These are phyloP conservation scores for Wallacemonas sp. DNA, from an alignment of 208 protist species.

Conservation along the genomic window DNA sequence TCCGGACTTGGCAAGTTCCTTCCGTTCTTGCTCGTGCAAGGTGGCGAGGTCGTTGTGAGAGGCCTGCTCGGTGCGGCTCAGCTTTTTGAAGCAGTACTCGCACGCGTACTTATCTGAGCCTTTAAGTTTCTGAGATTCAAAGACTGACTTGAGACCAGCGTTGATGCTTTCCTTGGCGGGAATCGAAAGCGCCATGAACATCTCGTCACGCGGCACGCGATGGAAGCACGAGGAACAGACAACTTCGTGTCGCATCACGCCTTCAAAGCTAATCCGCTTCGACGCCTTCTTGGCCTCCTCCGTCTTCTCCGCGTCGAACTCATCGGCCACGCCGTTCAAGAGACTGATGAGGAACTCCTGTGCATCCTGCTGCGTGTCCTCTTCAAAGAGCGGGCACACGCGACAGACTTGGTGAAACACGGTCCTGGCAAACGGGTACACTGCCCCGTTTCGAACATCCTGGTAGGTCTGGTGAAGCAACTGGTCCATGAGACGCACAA, in stretches of 20 bases:
- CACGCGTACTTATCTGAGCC: conserved; percentile 83
- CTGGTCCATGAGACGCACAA: conserved; percentile 48
- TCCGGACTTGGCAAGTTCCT: conserved; percentile 16
- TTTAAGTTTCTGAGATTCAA: conserved; percentile 37
- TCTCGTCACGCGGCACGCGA: conserved; percentile 55
- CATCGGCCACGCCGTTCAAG: conserved; percentile 80
- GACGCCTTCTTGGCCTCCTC: conserved; percentile 48
- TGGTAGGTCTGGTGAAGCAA: conserved; percentile 46
- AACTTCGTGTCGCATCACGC: conserved; percentile 59
- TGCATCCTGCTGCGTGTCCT: conserved; percentile 87
- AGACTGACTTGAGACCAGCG: conserved; percentile 51
- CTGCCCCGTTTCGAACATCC: conserved; percentile 48
- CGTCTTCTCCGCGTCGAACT: conserved; percentile 70
- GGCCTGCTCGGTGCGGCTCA: conserved; percentile 53
- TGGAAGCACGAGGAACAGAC: conserved; percentile 54
- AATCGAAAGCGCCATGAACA: conserved; percentile 87
- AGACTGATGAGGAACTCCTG: conserved; percentile 89
- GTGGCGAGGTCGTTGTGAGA: conserved; percentile 55
- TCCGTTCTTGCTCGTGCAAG: conserved; percentile 35
- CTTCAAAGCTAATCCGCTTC: conserved; percentile 72
- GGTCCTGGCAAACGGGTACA: conserved; percentile 40
- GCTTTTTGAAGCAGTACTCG: conserved; percentile 75
- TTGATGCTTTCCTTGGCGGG: conserved; percentile 66
- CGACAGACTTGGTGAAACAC: conserved; percentile 52
- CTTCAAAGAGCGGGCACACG: conserved; percentile 56